These are phyloP conservation scores for Closterium sp. DNA, from an alignment of 139 green algal species.

Conservation along the genomic window DNA sequence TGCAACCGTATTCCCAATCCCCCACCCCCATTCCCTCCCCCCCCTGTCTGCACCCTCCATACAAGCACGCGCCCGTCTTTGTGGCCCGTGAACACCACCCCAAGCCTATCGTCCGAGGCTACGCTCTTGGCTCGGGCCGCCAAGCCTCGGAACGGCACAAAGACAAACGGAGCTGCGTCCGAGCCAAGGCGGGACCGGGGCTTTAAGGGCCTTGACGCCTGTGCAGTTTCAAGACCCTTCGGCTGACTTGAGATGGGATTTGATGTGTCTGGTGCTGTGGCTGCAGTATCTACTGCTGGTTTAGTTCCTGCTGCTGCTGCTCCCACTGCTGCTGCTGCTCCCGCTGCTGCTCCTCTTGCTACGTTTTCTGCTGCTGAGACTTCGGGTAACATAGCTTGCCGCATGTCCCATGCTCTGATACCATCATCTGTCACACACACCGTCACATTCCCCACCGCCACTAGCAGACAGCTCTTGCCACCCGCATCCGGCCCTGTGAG, in stretches of 20 bases:
- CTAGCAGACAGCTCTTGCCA: background rate
- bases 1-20: background rate
- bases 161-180: constrained; percentile 17
- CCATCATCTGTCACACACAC: background rate
- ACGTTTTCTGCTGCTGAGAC: background rate
- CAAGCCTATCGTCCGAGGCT: constrained; percentile 10
- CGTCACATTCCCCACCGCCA: background rate
- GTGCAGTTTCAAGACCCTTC: background rate
- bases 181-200: background rate
- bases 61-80: constrained; percentile 32
- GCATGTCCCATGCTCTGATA: background rate
- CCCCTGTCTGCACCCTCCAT: background rate
- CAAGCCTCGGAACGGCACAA: constrained; percentile 4
- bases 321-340: too few species aligned
- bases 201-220: background rate
- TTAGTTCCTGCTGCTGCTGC: background rate
- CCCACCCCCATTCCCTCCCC: background rate
- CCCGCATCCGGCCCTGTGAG: background rate
- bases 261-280: background rate
- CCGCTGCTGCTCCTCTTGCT: too few species aligned
- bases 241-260: too few species aligned
- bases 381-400: too few species aligned
- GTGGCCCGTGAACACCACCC: constrained; percentile 26
- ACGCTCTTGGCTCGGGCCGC: constrained; percentile 16
- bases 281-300: background rate